These are phyloP conservation scores for Astraeus odoratus DNA, from an alignment of 768 basidiomycete species.

Conservation along the genomic window DNA sequence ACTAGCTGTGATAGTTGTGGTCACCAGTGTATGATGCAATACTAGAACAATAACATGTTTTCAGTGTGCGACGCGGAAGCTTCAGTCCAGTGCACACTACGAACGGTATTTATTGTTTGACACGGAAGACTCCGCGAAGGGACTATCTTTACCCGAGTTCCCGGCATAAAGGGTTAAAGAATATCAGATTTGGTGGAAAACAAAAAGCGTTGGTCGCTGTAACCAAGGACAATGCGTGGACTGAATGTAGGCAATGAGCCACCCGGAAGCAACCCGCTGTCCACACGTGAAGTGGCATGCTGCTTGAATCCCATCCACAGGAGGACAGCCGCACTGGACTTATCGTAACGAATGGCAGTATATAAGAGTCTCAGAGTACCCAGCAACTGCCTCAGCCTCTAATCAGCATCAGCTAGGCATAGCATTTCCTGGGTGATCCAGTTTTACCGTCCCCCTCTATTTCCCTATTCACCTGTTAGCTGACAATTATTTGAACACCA, in stretches of 20 bases:
- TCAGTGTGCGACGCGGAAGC: too few relatives aligned
- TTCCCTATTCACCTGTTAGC: constrained; percentile 3
- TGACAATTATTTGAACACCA: too few relatives aligned
- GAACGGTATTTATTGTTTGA: too few relatives aligned
- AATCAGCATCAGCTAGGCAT: neutral
- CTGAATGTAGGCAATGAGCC: constrained; percentile 9
- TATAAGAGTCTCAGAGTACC: too few relatives aligned
- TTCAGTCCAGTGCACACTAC: too few relatives aligned
- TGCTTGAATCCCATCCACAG: constrained; percentile 3
- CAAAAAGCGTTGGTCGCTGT: neutral
- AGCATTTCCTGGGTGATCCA: too few relatives aligned
- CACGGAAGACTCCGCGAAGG: too few relatives aligned
- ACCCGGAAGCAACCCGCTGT: constrained; percentile 13
- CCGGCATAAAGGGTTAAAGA: neutral
- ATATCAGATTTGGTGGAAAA: neutral
- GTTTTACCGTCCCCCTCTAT: too few relatives aligned
- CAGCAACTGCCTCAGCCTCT: too few relatives aligned
- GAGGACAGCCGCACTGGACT: neutral
- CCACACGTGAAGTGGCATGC: constrained; percentile 5
- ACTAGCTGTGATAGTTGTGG: neutral
- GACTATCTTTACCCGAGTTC: too few relatives aligned
- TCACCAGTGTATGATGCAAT: neutral
- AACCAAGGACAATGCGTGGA: neutral
- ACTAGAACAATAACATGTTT: neutral
- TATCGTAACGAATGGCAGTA: too few relatives aligned